Base-by-base conservation (phyloP, 2,329 filamentous ascomycete genomes). In the Apiospora aurea region DNA sequence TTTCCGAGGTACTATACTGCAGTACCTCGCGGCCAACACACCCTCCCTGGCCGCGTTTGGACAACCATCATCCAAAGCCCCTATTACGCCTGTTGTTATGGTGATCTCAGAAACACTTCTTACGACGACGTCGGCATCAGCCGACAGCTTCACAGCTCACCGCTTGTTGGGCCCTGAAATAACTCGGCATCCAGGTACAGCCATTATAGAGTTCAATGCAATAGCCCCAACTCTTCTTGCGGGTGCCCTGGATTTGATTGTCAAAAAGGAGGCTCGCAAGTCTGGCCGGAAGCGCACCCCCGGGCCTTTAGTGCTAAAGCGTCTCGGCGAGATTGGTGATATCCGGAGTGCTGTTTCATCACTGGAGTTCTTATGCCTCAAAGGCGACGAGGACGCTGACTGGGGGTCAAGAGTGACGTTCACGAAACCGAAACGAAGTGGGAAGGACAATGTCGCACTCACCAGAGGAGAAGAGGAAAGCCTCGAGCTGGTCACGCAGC, bases 131-230 rank as follows among this genome's bases (percentile, higher is more conserved):
- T 95, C 94, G 3, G 92, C 95, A 1, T 91, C 93, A 13, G 91
- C 94, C 16, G 95, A 98, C 79, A 98, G 94, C 81, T 95, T 98
- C 78, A 99, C 96, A 0, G 94, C 94, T 0, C 94, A 98, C 83
- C 91, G 95, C 34, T 84, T 99, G 24, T 89, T 99, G 3, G 96
- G 97, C 0, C 92, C 95, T 0, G 93, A 96, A 75, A 93, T 99
- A 61, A 87, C 94, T 18, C 91, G 92, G 57, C 95, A 98, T 81
- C 92, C 94, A 0, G 91, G 92, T 18, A 91, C 94, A 2, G 90
- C 89, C 11, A 86, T 93, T 6, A 94, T 99, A 75, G 95, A 97
- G 75, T 99, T 98, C 83, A 99, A 99, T 78, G 89, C 93, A 16
- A 92, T 99, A 73, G 96, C 96, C 0, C 92, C 94, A 0, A 96